These are phyloP conservation scores for Globisporangium takayamanum DNA, from an alignment of 352 stramenopile species.

Conservation along the genomic window DNA sequence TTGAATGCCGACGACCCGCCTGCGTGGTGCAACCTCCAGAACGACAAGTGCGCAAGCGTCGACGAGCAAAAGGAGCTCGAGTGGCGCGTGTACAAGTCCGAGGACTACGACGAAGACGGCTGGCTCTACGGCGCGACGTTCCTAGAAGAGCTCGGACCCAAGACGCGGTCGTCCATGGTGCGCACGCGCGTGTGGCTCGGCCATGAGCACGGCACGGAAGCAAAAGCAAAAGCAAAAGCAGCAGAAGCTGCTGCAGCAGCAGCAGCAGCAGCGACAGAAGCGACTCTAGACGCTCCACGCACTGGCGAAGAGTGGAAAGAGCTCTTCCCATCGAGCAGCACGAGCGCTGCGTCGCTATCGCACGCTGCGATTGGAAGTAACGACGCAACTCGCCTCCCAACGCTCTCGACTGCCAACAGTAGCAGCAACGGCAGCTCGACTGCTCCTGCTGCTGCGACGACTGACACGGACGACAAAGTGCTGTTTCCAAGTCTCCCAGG, in stretches of 20 bases:
- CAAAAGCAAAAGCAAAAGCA: constrained; percentile 6
- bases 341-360: too few relatives aligned
- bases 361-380: neutral
- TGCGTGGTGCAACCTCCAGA: constrained; percentile 48
- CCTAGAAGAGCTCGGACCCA: constrained; percentile 49
- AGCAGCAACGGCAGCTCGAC: too few relatives aligned
- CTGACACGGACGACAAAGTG: constrained; percentile 4
- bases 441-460: neutral
- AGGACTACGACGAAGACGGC: constrained; percentile 82
- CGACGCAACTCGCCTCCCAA: neutral
- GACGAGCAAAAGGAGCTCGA: constrained; percentile 53
- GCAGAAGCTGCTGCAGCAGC: neutral
- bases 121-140: constrained; percentile 80
- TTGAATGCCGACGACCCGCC: constrained; percentile 67
- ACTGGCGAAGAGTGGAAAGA: constrained; percentile 27
- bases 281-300: constrained; percentile 3
- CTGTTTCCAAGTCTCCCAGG: constrained; percentile 4
- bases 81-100: constrained; percentile 77
- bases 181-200: constrained; percentile 82
- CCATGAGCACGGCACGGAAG: constrained; percentile 22
- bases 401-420: too few relatives aligned
- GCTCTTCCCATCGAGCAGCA: constrained; percentile 23
- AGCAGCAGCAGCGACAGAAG: neutral
- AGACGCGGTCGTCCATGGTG: constrained; percentile 56
- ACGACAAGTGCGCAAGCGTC: constrained; percentile 35